Evolutionary conservation across 2,329 filamentous ascomycete species (phyloP).

Genomic region (Alternaria ventricosa): DNA sequence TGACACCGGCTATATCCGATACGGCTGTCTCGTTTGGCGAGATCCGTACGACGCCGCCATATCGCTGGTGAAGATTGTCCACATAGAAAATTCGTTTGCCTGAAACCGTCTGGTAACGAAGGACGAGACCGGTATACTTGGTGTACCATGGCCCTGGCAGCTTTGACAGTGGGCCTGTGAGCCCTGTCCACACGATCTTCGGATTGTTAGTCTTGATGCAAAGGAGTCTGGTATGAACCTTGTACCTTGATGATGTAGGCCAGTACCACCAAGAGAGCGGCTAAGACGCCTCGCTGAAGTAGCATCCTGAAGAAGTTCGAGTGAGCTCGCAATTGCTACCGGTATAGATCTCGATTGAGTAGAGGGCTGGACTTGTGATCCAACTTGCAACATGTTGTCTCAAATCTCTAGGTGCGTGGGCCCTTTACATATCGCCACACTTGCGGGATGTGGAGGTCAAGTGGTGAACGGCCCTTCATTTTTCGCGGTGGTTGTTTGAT

Average conservation of each 20-base stretch:
- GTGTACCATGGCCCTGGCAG: conserved; percentile 42
- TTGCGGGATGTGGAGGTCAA: neutral
- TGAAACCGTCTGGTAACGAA: conserved; percentile 46
- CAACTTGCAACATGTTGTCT: neutral
- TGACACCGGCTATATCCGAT: conserved; percentile 25
- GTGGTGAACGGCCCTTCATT: neutral
- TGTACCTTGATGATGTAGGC: neutral
- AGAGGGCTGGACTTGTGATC: neutral
- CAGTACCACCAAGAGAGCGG: neutral
- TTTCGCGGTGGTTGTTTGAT: neutral
- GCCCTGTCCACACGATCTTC: conserved; percentile 2
- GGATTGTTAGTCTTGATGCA: neutral
- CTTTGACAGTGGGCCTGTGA: conserved; percentile 13
- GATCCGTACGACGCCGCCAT: conserved; percentile 37
- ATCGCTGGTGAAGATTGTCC: conserved; percentile 43
- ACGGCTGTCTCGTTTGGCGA: conserved; percentile 32
- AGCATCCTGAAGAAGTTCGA: neutral
- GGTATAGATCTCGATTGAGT: neutral
- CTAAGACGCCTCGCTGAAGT: neutral
- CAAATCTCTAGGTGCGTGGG: neutral
- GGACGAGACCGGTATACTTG: conserved; percentile 35
- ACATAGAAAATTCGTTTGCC: conserved; percentile 50
- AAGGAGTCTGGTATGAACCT: neutral
- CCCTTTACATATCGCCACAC: neutral
- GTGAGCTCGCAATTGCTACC: neutral